phyloP scores from a whole-genome alignment of 2,329 filamentous ascomycete species.

The Verticillium albo-atrum region DNA sequence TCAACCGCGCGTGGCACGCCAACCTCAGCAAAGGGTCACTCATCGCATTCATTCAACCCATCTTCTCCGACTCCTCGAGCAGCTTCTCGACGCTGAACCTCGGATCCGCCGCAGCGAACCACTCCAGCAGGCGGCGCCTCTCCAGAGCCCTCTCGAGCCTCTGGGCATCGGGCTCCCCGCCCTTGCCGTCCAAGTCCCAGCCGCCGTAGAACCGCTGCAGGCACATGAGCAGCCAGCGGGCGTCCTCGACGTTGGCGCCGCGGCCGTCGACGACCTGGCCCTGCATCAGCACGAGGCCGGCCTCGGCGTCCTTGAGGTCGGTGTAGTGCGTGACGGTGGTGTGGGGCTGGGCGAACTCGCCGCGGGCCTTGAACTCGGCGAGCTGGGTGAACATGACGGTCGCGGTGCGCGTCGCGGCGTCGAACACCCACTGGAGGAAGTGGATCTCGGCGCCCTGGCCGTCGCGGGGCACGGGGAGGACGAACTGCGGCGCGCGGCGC shows the following conservation, averaged over 20 bases:
- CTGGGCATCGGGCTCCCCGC: conserved; percentile 19
- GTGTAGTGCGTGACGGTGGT: conserved; percentile 91
- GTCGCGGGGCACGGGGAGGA: conserved; percentile 75
- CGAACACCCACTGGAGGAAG: conserved; percentile 95
- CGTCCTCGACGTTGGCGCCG: conserved; percentile 75
- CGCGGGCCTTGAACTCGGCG: conserved; percentile 86
- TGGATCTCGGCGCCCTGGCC: conserved; percentile 81
- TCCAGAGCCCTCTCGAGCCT: conserved; percentile 54
- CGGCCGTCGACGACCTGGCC: conserved; percentile 76
- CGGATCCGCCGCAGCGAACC: conserved; percentile 75
- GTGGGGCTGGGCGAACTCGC: conserved; percentile 86
- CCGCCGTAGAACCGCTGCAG: conserved; percentile 90
- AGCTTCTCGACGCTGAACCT: conserved; percentile 80
- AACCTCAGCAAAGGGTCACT: background rate
- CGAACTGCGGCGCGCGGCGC: conserved; percentile 76
- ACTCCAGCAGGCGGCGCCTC: conserved; percentile 69
- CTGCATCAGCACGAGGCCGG: conserved; percentile 77
- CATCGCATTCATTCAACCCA: no score
- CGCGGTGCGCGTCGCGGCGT: conserved; percentile 56
- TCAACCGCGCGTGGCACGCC: background rate
- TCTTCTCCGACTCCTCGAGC: conserved; percentile 83
- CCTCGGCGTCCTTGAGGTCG: conserved; percentile 65
- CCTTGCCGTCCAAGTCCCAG: conserved; percentile 40
- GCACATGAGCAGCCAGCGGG: conserved; percentile 87
- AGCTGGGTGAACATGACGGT: conserved; percentile 91